Evolutionary conservation across 176 grass and related monocot species (phyloP).

Genomic region (Elaeis guineensis): DNA sequence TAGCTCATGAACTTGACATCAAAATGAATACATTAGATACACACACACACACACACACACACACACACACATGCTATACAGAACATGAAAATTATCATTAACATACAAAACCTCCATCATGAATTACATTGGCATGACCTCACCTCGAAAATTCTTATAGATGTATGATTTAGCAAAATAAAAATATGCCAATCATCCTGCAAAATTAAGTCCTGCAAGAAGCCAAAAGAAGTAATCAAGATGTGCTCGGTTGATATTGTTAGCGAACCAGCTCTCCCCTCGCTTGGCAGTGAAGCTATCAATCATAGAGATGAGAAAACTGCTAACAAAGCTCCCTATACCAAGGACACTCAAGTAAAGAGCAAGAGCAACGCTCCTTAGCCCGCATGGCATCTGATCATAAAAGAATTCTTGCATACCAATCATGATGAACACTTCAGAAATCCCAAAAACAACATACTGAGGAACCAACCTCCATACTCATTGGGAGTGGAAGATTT

Average conservation of each 20-base stretch:
- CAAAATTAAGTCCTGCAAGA: not conserved
- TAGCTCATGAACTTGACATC: no score
- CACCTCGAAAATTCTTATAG: not conserved
- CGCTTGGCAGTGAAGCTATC: conserved; percentile 12
- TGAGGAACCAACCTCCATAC: no score
- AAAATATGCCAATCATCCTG: not conserved
- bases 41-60: no score
- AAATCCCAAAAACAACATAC: not conserved
- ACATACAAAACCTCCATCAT: no score
- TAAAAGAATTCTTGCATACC: conserved; percentile 24
- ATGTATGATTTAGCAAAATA: conserved; percentile 10
- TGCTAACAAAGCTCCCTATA: conserved; percentile 21
- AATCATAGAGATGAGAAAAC: conserved; percentile 20
- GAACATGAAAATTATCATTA: no score
- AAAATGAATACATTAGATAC: no score
- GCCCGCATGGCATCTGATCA: conserved; percentile 6
- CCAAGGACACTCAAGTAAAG: conserved; percentile 17
- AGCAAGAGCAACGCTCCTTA: conserved; percentile 18
- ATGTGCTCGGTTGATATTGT: conserved; percentile 14
- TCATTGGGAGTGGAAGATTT: no score
- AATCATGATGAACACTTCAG: not conserved
- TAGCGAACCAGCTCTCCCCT: conserved; percentile 16
- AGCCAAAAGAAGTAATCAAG: conserved; percentile 20
- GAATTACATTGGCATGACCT: no score
- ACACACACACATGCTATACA: no score